phyloP scores from a whole-genome alignment of 2,329 filamentous ascomycete species.

The Polytolypa hystricis region DNA sequence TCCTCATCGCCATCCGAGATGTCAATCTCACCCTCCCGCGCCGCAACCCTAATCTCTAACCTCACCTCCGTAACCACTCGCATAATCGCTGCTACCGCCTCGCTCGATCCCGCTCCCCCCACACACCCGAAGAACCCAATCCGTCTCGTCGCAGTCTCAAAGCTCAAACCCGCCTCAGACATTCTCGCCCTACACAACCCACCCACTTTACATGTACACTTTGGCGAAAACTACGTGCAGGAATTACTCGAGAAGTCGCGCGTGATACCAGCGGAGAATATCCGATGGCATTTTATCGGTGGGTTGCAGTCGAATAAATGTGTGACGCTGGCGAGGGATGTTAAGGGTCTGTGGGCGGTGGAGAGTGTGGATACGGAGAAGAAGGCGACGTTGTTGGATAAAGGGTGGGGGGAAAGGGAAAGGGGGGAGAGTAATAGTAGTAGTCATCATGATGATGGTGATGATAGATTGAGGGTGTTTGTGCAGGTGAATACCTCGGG shows the following conservation, averaged over 20 bases:
- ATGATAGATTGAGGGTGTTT: constrained; percentile 54
- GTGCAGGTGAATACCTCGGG: constrained; percentile 94
- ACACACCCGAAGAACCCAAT: constrained; percentile 15
- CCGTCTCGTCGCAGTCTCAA: constrained; percentile 87
- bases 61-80: constrained; percentile 50
- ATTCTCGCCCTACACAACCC: constrained; percentile 69
- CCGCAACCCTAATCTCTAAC: constrained; percentile 51
- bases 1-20: neutral
- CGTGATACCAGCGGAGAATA: constrained; percentile 56
- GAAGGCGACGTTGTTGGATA: constrained; percentile 74
- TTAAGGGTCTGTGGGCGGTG: constrained; percentile 83
- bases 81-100: constrained; percentile 41
- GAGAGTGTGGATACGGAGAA: constrained; percentile 81
- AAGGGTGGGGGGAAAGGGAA: constrained; percentile 52
- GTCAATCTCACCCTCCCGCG: constrained; percentile 33
- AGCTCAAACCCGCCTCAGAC: constrained; percentile 87
- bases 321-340: constrained; percentile 66
- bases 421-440: constrained; percentile 15
- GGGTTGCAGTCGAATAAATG: constrained; percentile 90
- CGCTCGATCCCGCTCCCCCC: constrained; percentile 17
- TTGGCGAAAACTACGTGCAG: constrained; percentile 93
- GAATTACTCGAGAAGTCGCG: constrained; percentile 79
- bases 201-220: constrained; percentile 56
- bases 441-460: constrained; percentile 8
- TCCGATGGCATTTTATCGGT: constrained; percentile 96